These are phyloP conservation scores for Alternaria rosae DNA, from an alignment of 2,329 filamentous ascomycete genomes.

Conservation along the genomic window DNA sequence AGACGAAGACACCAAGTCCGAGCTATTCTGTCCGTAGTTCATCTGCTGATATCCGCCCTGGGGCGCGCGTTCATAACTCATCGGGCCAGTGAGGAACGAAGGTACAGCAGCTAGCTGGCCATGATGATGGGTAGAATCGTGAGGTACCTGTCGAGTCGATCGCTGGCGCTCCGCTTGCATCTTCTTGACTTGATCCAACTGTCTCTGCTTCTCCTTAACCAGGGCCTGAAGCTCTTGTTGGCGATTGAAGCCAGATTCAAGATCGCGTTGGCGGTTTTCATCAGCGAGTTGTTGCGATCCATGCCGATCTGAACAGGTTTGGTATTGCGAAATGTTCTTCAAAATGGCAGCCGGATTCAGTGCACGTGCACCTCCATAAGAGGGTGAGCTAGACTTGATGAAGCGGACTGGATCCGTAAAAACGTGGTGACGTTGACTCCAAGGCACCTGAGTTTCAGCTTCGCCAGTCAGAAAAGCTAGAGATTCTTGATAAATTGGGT, in stretches of 20 bases:
- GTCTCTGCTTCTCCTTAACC: not conserved
- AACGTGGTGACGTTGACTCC: not conserved
- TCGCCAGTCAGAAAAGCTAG: not conserved
- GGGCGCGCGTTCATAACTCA: conserved; percentile 2
- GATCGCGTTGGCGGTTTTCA: not conserved
- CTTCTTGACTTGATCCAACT: not conserved
- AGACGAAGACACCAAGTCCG: not conserved
- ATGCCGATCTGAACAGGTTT: not conserved
- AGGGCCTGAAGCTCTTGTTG: not conserved
- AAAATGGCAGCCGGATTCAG: not conserved
- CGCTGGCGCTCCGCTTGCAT: not conserved
- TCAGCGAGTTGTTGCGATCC: not conserved
- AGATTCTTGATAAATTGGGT: not conserved
- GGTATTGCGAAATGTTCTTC: not conserved
- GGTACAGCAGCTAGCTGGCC: not conserved
- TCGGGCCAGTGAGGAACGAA: not conserved
- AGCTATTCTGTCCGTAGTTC: not conserved
- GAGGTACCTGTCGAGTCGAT: not conserved
- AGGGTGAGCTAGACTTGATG: not conserved
- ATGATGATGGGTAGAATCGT: not conserved
- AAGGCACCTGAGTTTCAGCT: not conserved
- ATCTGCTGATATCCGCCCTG: not conserved
- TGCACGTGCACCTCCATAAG: not conserved
- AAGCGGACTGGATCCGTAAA: not conserved
- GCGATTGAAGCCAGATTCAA: not conserved